Conservation (phyloP, 805 yeast genomes). For the Lipomyces kockii region DNA sequence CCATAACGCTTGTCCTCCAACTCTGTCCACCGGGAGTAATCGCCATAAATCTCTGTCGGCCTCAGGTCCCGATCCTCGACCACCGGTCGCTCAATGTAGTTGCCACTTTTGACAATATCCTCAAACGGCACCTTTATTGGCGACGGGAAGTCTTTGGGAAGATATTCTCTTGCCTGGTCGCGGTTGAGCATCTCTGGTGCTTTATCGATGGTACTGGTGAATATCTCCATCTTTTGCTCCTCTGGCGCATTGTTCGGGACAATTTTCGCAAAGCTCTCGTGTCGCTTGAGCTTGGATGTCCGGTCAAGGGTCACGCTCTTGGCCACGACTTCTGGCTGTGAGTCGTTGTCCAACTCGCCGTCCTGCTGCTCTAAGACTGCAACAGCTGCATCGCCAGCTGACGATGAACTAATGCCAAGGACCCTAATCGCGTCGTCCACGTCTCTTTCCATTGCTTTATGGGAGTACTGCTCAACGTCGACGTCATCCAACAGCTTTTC, state of each 20-base stretch:
- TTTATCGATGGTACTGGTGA: constrained; percentile 7
- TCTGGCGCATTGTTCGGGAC: neutral
- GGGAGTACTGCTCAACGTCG: neutral
- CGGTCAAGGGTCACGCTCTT: neutral
- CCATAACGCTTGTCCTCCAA: constrained; percentile 12
- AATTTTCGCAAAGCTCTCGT: neutral
- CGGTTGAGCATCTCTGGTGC: constrained; percentile 8
- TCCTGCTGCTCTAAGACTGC: neutral
- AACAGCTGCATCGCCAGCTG: neutral
- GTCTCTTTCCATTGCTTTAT: neutral
- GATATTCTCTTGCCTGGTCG: constrained; percentile 2
- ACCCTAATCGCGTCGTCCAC: neutral
- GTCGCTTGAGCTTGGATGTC: neutral
- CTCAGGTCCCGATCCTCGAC: constrained; percentile 15
- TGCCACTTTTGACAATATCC: constrained; percentile 5
- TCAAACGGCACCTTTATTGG: constrained; percentile 2
- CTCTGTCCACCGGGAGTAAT: constrained; percentile 26
- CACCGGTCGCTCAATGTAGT: neutral
- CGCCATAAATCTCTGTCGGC: constrained; percentile 19
- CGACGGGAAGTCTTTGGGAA: constrained; percentile 14
- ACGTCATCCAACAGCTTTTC: neutral
- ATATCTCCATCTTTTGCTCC: constrained; percentile 10
- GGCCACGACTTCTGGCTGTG: neutral
- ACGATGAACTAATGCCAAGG: neutral
- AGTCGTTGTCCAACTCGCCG: neutral